Evolutionary conservation across 106 monocot genomes (phyloP), one percentile per base, ranked within the genome.

Genomic region (Narthecium ossifragum): DNA sequence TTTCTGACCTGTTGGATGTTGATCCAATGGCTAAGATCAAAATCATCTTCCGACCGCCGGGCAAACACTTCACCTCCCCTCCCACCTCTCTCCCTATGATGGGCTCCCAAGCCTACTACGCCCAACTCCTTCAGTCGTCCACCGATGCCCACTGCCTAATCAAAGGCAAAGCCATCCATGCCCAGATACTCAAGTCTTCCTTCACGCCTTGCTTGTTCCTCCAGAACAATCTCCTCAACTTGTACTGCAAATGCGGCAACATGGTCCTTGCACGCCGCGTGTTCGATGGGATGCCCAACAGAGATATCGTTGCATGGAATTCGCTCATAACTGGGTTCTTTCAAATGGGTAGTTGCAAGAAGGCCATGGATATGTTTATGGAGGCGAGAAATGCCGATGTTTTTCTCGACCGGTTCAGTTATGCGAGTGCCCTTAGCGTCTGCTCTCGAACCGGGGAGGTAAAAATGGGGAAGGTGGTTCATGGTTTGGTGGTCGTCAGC

Each of bases 271-370:
- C 83, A 0, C 68, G 37, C 26, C 58, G 53, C 2, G 51, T 84
- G 74, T 80, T 88, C 26, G 88, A 83, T 46, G 28, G 21, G 68
- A 84, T 80, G 73, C 73, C 68, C 45, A 45, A 31, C 7, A 74
- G 68, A 69, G 77, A 76, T 30, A 5, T 63, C 20, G 68, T 70
- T 8, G 53, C 80, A 2, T 84, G 73, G 83, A 80, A 70, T 29
- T 70, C 52, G 5, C 61, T 70, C 27, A 30, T 70, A 31, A 28
- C 70, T 21, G 70, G 70, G 5, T 61, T 61, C 31, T n/a, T 37
- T 2, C 51, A 53, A 39, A 30, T 61, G 7, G 52, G 70, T 28
- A 13, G 21, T 33, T 57, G 29, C 36, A 14, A 57, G 33, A 34
- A 33, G 2, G 23, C 74, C 1, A 15, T 80, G 34, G 28, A 28